Conservation (phyloP, 176 grass and related monocot species). For the Areca catechu region DNA sequence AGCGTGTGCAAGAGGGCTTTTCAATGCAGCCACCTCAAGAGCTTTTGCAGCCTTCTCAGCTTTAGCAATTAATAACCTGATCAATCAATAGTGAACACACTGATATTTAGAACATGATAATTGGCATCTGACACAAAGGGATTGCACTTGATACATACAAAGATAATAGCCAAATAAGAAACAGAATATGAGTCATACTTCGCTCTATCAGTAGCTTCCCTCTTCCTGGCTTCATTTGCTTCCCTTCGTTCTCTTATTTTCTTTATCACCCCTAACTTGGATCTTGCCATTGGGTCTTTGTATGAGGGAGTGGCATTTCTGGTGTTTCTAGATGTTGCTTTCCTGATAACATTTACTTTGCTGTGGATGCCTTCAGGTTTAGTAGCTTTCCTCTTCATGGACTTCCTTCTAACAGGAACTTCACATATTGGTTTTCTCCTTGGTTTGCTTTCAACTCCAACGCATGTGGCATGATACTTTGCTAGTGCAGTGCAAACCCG, state of each 20-base stretch:
- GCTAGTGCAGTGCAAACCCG: constrained; percentile 74
- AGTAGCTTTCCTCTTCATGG: constrained; percentile 28
- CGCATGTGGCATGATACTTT: constrained; percentile 41
- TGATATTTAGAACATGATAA: too few relatives aligned
- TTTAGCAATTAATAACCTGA: constrained; percentile 76
- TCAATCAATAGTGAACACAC: constrained; percentile 3
- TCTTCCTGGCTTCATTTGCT: constrained; percentile 50
- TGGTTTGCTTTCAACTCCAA: constrained; percentile 34
- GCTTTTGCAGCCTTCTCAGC: constrained; percentile 61
- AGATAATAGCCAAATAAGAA: too few relatives aligned
- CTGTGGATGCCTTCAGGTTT: constrained; percentile 15
- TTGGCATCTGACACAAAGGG: background rate
- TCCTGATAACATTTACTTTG: constrained; percentile 16
- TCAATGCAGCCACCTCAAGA: constrained; percentile 52
- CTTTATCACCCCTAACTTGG: constrained; percentile 83
- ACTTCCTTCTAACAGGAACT: constrained; percentile 23
- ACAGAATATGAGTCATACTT: constrained; percentile 25
- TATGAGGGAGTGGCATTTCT: constrained; percentile 45
- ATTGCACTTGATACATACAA: background rate
- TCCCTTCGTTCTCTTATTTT: constrained; percentile 68
- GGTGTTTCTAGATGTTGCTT: constrained; percentile 35
- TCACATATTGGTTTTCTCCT: constrained; percentile 41
- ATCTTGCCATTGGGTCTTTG: constrained; percentile 73
- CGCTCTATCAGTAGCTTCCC: constrained; percentile 59
- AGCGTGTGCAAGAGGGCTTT: constrained; percentile 50